These are phyloP conservation scores for Nicotiana rustica DNA, from an alignment of 305 asterid species.

Conservation along the genomic window DNA sequence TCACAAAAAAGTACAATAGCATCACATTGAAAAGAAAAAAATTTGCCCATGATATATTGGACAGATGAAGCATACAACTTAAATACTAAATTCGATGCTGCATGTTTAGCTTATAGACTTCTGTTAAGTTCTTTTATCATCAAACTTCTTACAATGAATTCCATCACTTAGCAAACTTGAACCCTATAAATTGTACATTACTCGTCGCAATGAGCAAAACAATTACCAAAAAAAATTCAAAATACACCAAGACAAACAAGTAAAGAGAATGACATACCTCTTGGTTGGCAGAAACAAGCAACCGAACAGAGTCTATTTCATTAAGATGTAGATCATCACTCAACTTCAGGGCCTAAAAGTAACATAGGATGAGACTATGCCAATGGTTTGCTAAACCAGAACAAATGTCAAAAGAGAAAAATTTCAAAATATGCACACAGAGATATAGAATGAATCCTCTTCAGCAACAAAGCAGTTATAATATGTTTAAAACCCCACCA, in stretches of 20 bases:
- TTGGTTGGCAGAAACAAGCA: slow-evolving; percentile 88
- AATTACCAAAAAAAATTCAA: slow-evolving; percentile 3
- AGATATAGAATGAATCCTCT: background rate
- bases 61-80: too few relatives aligned
- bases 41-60: too few relatives aligned
- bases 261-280: slow-evolving; percentile 63
- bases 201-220: background rate
- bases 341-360: slow-evolving; percentile 76
- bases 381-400: slow-evolving; percentile 32
- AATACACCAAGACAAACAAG: slow-evolving; percentile 1
- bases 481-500: background rate
- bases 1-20: too few relatives aligned
- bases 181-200: background rate
- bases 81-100: too few relatives aligned
- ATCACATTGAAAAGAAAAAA: too few relatives aligned
- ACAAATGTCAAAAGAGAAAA: slow-evolving; percentile 3
- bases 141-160: background rate
- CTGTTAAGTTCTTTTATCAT: background rate
- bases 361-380: slow-evolving; percentile 31
- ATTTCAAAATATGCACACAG: background rate
- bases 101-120: too few relatives aligned
- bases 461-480: slow-evolving; percentile 2
- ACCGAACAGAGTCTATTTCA: slow-evolving; percentile 85
- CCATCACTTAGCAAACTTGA: background rate
- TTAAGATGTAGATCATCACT: slow-evolving; percentile 97